Base-by-base conservation (phyloP, 1,284 basidiomycete genomes). In the Neotropicomus parvogracilis region DNA sequence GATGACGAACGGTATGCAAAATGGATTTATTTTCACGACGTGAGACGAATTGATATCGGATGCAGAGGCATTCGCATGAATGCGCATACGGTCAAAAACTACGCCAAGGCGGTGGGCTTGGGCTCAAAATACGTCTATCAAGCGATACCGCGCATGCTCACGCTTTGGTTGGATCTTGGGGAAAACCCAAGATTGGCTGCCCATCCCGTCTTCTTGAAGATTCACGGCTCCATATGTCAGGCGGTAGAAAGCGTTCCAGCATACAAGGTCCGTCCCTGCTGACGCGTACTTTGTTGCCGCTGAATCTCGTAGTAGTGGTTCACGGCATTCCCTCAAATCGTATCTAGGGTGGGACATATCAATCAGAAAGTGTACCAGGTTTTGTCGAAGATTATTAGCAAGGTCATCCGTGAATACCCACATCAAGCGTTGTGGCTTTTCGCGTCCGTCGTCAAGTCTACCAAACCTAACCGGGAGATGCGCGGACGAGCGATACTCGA, bases 51-150 rank as follows among this genome's bases (percentile, higher is more conserved):
- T 52, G 21, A 56, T 44, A 49, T 16, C 19, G 38, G 39, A 6
- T 35, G 40, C 59, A 86, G 84, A 36, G 78, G 78, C 9, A 60
- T 78, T 37, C 77, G 71, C 52, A 79, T 85, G 80, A 81, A 79
- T 54, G 57, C 75, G 32, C 77, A 76, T 52, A 91, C 80, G 8
- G 75, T 89, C 57, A 77, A 78, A 54, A 77, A 84, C 42, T 97
- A 88, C 59, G 74, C 80, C 5, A 82, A 79, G 54, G 89, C 94
- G 1, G 83, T 95, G 46, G 75, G 77, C 58, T 73, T 79, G 58
- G 97, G 97, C 11, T 93, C 94, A 38, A 99, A 99, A 73, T 98
- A 89, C 68, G 89, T 97, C 41, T 99, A 95, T 67, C 95, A 97
- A 65, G 95, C 93, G 0, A 81, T 99, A 59, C 95, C 97, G 1